A percentile compares a stretch with the other conserved stretches of the same genome.
Evolutionary conservation across 1,139 yeast genomes (phyloP).

Genomic region (Lodderomyces jiufengensis): DNA sequence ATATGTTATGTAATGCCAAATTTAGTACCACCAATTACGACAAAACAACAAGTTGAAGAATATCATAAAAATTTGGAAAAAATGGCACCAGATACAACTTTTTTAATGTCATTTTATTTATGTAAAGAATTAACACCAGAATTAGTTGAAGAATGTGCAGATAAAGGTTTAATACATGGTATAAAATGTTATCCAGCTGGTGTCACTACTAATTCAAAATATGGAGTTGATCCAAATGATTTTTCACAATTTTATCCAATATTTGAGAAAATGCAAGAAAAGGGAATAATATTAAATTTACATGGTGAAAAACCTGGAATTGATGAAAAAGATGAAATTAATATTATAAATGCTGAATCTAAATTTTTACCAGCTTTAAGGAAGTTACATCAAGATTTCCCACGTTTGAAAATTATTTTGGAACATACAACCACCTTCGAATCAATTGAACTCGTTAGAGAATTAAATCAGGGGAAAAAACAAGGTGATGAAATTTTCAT

Average conservation of each 20-base stretch:
- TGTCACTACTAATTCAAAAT: conserved; percentile 89
- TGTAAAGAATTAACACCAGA: conserved; percentile 81
- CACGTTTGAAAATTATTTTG: conserved; percentile 77
- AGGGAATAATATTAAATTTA: conserved; percentile 72
- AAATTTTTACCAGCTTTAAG: conserved; percentile 86
- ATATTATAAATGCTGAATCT: conserved; percentile 91
- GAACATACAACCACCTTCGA: conserved; percentile 95
- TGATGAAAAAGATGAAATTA: conserved; percentile 50
- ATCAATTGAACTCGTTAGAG: conserved; percentile 73
- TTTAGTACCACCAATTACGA: conserved; percentile 85
- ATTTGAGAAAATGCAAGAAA: conserved; percentile 80
- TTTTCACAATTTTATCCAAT: conserved; percentile 85
- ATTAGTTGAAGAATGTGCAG: conserved; percentile 78
- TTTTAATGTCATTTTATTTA: conserved; percentile 86
- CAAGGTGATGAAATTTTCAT: conserved; percentile 50
- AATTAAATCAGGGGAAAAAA: conserved; percentile 53
- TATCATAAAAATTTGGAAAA: conserved; percentile 63
- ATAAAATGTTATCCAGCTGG: conserved; percentile 98
- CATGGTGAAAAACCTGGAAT: conserved; percentile 93
- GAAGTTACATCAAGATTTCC: conserved; percentile 78
- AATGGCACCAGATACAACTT: conserved; percentile 81
- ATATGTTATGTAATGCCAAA: conserved; percentile 96
- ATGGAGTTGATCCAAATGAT: conserved; percentile 94
- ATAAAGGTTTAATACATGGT: conserved; percentile 60
- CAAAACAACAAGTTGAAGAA: conserved; percentile 66